Percentiles rank a stretch among this genome's conserved stretches.
Conservation (phyloP, 345 rosid genomes). For the Gossypium bickii region DNA sequence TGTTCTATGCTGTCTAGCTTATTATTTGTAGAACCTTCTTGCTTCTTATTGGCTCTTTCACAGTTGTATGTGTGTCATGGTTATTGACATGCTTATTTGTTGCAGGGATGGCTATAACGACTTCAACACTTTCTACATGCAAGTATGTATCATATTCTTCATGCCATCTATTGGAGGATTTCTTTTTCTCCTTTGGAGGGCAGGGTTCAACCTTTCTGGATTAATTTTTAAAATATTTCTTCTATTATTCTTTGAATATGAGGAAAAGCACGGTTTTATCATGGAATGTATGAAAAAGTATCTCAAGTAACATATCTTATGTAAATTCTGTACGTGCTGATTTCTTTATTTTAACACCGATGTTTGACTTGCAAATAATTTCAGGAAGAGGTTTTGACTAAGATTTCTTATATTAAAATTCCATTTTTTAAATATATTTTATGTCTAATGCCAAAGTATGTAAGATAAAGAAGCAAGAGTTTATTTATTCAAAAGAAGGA, state of each 20-base stretch:
- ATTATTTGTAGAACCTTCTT: background rate
- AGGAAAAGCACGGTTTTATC: background rate
- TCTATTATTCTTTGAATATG: background rate
- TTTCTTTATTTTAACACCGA: background rate
- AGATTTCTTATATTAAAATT: background rate
- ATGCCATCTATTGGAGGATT: background rate
- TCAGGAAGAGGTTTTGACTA: background rate
- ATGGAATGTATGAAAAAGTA: background rate
- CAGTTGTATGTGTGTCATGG: background rate
- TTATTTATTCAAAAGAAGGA: background rate
- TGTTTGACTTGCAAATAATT: background rate
- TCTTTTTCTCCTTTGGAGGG: background rate
- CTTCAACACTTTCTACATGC: slow-evolving; percentile 98
- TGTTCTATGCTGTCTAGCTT: background rate
- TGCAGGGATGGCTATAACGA: slow-evolving; percentile 99
- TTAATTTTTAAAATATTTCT: background rate
- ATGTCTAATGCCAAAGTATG: background rate
- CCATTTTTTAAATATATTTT: background rate
- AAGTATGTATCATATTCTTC: slow-evolving; percentile 50
- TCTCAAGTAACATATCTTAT: background rate
- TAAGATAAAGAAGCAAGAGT: background rate
- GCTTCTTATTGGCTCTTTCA: background rate
- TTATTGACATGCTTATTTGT: slow-evolving; percentile 28
- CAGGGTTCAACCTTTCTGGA: background rate
- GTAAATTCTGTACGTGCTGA: background rate